Base-by-base conservation (phyloP, 148 eudicot genomes). In the Nepenthes gracilis region DNA sequence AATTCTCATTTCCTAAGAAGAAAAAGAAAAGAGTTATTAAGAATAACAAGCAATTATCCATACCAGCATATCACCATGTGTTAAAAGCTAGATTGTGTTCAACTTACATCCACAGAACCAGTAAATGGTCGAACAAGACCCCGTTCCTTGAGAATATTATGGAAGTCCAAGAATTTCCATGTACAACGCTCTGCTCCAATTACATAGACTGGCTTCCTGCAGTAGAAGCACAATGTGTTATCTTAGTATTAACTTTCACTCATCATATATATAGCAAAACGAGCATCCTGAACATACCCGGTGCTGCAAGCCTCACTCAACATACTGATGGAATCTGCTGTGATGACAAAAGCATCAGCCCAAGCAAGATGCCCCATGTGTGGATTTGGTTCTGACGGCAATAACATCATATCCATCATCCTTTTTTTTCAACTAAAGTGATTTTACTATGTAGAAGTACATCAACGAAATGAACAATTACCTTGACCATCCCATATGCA, bases 271-370 rank as follows among this genome's bases (percentile, higher is more conserved):
- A 49, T 6, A 49, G 53, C 53, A 5, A 49, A 36, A 55, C 38
- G 47, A 38, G 14, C 3, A 59, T 9, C 33, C 37, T 45, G 47
- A 58, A 62, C 81, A 57, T 93, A 93, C 99, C 99, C 99, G 2
- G 96, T 93, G 71, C 96, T 86, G 75, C 99, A 93, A 74, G 87
- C 96, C 74, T 93, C 99, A 53, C 96, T 88, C 83, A 93, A 66
- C 99, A 93, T 93, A 70, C 96, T 88, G 70, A 93, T 77, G 63
- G 99, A 93, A 77, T 93, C 99, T 43, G 96, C 99, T 12, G 99
- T 88, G 60, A 93, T 62, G 36, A 93, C 75, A 64, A 88, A 93
- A 71, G 95, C 90, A 69, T 88, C 96, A 13, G 87, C 99, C 99
- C 96, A 93, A 60, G 99, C 99, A 55, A 93, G 81, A 86, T 93